Evolutionary conservation across 371 early-diverging fungal species (phyloP).

Genomic region (Entomophthora muscae): DNA sequence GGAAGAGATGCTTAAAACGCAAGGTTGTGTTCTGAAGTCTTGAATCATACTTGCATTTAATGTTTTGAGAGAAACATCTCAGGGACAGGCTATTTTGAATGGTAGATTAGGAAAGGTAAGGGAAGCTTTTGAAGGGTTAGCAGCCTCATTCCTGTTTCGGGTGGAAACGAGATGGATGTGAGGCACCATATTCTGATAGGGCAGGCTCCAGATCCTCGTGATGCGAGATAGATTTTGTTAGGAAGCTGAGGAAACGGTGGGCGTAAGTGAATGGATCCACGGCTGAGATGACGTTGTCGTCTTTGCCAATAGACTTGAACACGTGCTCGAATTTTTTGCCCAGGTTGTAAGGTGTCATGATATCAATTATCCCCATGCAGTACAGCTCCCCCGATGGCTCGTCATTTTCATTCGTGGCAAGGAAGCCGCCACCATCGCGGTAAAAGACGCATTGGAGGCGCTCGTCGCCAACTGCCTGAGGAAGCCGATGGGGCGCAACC

Average conservation of each 20-base stretch:
- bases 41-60: no score
- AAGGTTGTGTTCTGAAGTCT: no score
- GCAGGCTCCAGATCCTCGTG: background rate
- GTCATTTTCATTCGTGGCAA: slow-evolving; percentile 53
- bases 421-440: slow-evolving; percentile 77
- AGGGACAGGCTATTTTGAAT: no score
- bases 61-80: no score
- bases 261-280: slow-evolving; percentile 74
- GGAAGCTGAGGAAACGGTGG: slow-evolving; percentile 68
- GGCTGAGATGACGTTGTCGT: slow-evolving; percentile 62
- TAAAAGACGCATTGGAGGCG: slow-evolving; percentile 67
- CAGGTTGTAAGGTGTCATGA: slow-evolving; percentile 77
- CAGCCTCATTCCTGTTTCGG: slow-evolving; percentile 3
- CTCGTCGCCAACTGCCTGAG: slow-evolving; percentile 12
- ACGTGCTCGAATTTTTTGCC: slow-evolving; percentile 70
- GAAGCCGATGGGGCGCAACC: background rate
- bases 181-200: slow-evolving; percentile 4
- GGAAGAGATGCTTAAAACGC: no score
- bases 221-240: slow-evolving; percentile 14
- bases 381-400: slow-evolving; percentile 49
- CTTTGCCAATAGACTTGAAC: slow-evolving; percentile 63
- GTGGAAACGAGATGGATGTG: background rate
- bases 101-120: no score
- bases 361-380: slow-evolving; percentile 89
- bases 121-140: no score